Evolutionary conservation across 2,329 filamentous ascomycete species (phyloP).

Genomic region (Zasmidium cellare): DNA sequence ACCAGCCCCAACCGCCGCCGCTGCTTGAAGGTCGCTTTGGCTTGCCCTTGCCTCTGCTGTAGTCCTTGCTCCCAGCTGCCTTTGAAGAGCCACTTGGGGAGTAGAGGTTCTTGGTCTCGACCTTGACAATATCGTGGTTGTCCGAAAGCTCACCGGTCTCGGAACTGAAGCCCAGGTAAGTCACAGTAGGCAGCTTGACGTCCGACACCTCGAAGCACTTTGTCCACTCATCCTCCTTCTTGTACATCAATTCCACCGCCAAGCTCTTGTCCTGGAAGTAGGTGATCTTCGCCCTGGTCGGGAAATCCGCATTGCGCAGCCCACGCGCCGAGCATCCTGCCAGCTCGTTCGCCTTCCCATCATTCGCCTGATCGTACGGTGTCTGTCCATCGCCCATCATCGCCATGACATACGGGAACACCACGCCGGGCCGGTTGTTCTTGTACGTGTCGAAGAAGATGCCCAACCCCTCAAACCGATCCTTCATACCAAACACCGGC

Average conservation of each 20-base stretch:
- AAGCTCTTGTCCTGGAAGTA: constrained; percentile 97
- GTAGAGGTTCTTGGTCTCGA: constrained; percentile 88
- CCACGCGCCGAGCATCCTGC: constrained; percentile 93
- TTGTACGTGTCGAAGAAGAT: constrained; percentile 99
- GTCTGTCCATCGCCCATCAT: constrained; percentile 94
- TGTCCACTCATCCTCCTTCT: constrained; percentile 82
- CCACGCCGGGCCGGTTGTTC: constrained; percentile 93
- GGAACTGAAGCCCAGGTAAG: constrained; percentile 68
- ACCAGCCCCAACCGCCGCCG: constrained; percentile 65
- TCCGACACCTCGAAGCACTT: constrained; percentile 75
- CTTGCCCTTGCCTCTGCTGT: constrained; percentile 47
- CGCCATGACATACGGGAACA: constrained; percentile 98
- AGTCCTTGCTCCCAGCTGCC: constrained; percentile 38
- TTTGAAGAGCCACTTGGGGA: constrained; percentile 50
- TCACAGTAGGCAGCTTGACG: constrained; percentile 72
- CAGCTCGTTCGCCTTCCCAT: constrained; percentile 89
- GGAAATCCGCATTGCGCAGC: constrained; percentile 72
- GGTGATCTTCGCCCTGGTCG: constrained; percentile 84
- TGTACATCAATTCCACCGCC: constrained; percentile 91
- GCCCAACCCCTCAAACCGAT: constrained; percentile 90
- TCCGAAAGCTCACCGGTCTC: constrained; percentile 96
- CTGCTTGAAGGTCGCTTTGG: constrained; percentile 46
- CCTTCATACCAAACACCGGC: constrained; percentile 81
- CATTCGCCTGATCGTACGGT: constrained; percentile 86
- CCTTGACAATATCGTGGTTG: constrained; percentile 93